Conservation (phyloP, 441 rosid genomes). For the Geranium incanum region DNA sequence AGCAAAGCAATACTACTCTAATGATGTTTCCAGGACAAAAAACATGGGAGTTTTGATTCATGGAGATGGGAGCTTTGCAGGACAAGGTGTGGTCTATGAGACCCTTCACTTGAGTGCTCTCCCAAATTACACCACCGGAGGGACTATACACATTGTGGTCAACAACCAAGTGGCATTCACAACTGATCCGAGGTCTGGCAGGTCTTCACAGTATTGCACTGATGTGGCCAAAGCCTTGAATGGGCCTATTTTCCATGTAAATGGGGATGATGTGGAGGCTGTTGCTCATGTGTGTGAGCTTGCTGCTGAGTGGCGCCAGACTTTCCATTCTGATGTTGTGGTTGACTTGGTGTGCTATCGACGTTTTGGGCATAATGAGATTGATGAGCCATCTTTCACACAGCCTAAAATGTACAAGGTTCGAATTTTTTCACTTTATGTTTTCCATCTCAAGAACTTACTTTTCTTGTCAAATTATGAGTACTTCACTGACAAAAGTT, state of each 20-base stretch:
- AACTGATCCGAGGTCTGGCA: conserved; percentile 80
- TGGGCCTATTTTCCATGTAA: conserved; percentile 91
- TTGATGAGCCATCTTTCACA: conserved; percentile 91
- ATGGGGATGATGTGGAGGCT: conserved; percentile 93
- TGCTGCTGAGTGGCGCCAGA: conserved; percentile 98
- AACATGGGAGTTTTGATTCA: conserved; percentile 85
- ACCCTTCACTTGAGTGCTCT: conserved; percentile 91
- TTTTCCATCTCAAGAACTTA: background rate
- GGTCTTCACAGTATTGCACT: conserved; percentile 93
- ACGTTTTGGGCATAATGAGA: conserved; percentile 88
- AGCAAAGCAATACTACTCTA: conserved; percentile 89
- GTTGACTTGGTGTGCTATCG: conserved; percentile 94
- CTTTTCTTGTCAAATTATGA: background rate
- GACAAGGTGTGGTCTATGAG: conserved; percentile 29
- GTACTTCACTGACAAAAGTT: no score
- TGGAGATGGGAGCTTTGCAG: conserved; percentile 98
- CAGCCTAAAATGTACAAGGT: conserved; percentile 98
- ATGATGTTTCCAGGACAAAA: conserved; percentile 67
- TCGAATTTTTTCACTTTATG: conserved; percentile 3
- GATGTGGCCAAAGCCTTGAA: conserved; percentile 94
- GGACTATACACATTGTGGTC: conserved; percentile 92
- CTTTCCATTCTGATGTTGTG: conserved; percentile 85
- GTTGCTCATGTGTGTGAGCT: conserved; percentile 90
- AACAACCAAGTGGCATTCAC: conserved; percentile 98
- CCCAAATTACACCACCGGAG: conserved; percentile 89